phyloP scores from a whole-genome alignment of 2,329 filamentous ascomycete genomes.

The Pseudogymnoascus sp. region DNA sequence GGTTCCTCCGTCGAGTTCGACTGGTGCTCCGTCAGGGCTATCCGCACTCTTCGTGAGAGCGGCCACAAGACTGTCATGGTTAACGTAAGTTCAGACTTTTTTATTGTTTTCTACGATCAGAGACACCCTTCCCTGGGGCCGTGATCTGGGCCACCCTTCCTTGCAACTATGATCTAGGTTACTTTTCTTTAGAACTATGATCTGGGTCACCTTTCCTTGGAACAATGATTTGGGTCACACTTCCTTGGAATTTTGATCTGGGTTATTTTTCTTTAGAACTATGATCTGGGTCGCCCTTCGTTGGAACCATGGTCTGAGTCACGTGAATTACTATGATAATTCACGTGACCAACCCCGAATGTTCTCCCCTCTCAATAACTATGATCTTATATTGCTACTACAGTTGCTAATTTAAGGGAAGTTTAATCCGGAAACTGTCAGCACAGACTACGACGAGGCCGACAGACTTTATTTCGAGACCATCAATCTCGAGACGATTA shows the following conservation, averaged over 20 bases:
- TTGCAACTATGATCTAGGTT: no score
- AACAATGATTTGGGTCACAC: no score
- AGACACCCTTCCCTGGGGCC: background rate
- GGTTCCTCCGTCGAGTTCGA: slow-evolving; percentile 98
- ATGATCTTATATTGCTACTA: slow-evolving; percentile 11
- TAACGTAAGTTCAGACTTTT: slow-evolving; percentile 37
- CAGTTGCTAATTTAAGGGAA: slow-evolving; percentile 10
- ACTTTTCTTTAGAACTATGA: background rate
- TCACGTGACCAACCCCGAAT: background rate
- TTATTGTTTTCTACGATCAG: slow-evolving; percentile 10
- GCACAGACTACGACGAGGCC: slow-evolving; percentile 88
- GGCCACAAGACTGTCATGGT: slow-evolving; percentile 95
- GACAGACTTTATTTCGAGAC: slow-evolving; percentile 95
- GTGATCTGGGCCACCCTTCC: background rate
- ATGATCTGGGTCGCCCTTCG: background rate
- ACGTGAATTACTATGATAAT: background rate
- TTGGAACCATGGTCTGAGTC: background rate
- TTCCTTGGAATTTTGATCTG: background rate
- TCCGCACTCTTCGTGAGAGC: slow-evolving; percentile 76
- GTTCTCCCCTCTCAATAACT: background rate
- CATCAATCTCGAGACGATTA: slow-evolving; percentile 78
- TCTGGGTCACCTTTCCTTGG: background rate
- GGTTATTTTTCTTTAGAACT: background rate
- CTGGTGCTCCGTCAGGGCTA: slow-evolving; percentile 94
- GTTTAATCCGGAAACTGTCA: slow-evolving; percentile 83